Base-by-base conservation (phyloP, 768 basidiomycete species). In the Lyophyllum decastes region DNA sequence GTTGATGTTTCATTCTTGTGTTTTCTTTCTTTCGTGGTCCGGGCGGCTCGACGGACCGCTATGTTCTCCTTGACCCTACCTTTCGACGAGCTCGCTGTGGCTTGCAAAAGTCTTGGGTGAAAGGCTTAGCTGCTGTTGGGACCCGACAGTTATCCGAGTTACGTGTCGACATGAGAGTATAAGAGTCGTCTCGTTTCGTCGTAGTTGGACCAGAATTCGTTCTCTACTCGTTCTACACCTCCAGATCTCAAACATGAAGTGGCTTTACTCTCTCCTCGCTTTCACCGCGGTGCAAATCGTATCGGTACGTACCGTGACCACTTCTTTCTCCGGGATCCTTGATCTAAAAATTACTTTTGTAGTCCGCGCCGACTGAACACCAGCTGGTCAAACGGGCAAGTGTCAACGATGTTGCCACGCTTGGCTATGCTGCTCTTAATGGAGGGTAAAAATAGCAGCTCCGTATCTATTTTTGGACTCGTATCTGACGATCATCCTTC, bases 391-490 rank as follows among this genome's bases (percentile, higher is more conserved):
- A 73, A 59, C 64, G 76, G 26, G 75, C 75, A 8, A 65, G 74
- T 5, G 62, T 66, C 30, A 62, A 63, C 27, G 76, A 77, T 60
- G 68, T 72, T 24, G 75, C 75, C 22, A 71, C 62, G 40, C 24
- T 77, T 47, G 75, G 76, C 26, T 77, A 74, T 51, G 76, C 75
- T 40, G 67, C 67, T 17, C 55, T 70, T 7, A 71, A 72, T 51
- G 67, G 68, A 52, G 72, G 72, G 72, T n/a, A n/a, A n/a, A n/a
- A n/a, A n/a, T n/a, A n/a, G n/a, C n/a, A n/a, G n/a, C 38, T 35
- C 12, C 14, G 17, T 33, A 30, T 44, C 35, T 35, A 41, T 56
- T 21, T 51, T 50, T 9, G n/a, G 33, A 4, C 38, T 6, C 38
- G 38, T n/a, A n/a, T 14, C 38, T 40, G 38, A 40, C 38, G 30